Conservation (phyloP, 2,329 filamentous ascomycete species). For the Coccinonectria pachysandricola region DNA sequence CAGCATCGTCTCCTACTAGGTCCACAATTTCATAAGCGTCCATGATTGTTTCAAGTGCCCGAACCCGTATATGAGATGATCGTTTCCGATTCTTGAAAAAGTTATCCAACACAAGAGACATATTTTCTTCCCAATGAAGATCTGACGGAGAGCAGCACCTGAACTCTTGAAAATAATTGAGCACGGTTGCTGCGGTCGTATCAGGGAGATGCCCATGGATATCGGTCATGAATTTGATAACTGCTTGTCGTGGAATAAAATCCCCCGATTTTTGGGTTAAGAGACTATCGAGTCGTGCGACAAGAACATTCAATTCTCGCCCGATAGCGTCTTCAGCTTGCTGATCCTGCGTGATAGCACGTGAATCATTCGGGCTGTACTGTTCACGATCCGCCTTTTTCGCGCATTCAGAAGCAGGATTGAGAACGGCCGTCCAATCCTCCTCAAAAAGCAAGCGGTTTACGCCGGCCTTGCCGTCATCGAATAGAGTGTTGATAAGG, state of each 20-base stretch:
- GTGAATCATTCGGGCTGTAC: conserved; percentile 16
- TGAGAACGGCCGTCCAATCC: conserved; percentile 53
- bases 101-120: conserved; percentile 47
- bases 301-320: conserved; percentile 34
- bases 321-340: conserved; percentile 28
- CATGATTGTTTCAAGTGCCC: conserved; percentile 50
- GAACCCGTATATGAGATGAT: conserved; percentile 51
- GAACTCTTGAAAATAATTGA: conserved; percentile 59
- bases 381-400: conserved; percentile 18
- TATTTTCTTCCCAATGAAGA: conserved; percentile 54
- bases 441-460: conserved; percentile 51
- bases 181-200: conserved; percentile 50
- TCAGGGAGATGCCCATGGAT: conserved; percentile 55
- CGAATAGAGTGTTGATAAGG: conserved; percentile 46
- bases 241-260: conserved; percentile 53
- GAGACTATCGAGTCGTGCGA: conserved; percentile 40
- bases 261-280: conserved; percentile 34
- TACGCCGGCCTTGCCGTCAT: conserved; percentile 39
- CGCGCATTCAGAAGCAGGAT: conserved; percentile 47
- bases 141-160: conserved; percentile 64
- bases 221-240: conserved; percentile 55
- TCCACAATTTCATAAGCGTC: conserved; percentile 50
- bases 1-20: conserved; percentile 47
- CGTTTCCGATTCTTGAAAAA: conserved; percentile 54
- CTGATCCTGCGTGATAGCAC: conserved; percentile 17